Base-by-base conservation (phyloP, 768 basidiomycete species). In the Hygrophorus pudorinus region DNA sequence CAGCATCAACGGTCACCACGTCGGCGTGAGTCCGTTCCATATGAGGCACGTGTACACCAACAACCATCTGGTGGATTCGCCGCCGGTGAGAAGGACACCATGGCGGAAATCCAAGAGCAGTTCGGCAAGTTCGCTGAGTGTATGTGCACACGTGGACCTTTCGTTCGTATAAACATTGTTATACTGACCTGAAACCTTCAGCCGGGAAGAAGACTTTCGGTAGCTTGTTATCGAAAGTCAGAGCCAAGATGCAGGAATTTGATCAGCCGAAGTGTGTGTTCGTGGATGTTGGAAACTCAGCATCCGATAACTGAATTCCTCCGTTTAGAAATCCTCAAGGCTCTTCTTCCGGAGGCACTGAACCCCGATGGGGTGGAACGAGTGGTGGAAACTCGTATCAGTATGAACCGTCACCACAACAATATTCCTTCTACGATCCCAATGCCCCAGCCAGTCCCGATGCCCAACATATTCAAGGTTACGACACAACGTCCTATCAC, bases 151-250 rank as follows among this genome's bases (percentile, higher is more conserved):
- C 11, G 32, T 32, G 28, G 10, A 11, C 36, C 24, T 12, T 37
- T 32, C 0, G 14, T 17, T 21, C 8, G 21, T 10, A 2, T 20
- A 33, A 32, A 14, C 7, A 24, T 24, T 7, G 24, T 24, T 24
- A n/a, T n/a, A 24, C 24, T 24, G 24, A 24, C 7, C n/a, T 32
- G 20, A 41, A 38, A 31, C 7, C 17, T 41, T 8, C 46, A 85
- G 82, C 72, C 42, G 85, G 87, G 3, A 88, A 85, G 65, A 84
- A 79, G 62, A 89, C 86, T 0, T 75, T 90, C 59, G 78, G 72
- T 38, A 72, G 65, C 7, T 58, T 90, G 20, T 69, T 89, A 32
- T 77, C 76, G 28, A 89, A 83, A 58, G 84, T 88, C 38, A 88
- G 78, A 56, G 78, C 85, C 4, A 90, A 89, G 72, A 78, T 89